phyloP scores from a whole-genome alignment of 805 yeast species.

The Hanseniaspora clermontiae region DNA sequence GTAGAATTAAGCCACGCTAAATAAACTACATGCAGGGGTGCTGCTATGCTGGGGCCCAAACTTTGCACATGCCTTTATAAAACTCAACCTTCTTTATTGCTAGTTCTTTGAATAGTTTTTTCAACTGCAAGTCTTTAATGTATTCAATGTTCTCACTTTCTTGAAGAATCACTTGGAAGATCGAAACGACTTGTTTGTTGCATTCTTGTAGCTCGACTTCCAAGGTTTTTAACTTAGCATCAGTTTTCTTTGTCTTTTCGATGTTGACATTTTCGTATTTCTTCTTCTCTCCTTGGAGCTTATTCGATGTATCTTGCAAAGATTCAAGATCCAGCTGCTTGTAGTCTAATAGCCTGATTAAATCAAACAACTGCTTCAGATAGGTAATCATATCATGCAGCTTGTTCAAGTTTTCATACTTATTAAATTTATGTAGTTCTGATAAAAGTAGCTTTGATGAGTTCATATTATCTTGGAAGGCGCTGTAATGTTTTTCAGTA shows the following conservation, averaged over 20 bases:
- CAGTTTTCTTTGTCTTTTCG: slow-evolving; percentile 4
- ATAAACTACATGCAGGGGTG: background rate
- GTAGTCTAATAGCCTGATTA: slow-evolving; percentile 10
- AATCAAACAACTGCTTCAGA: slow-evolving; percentile 11
- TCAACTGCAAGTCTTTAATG: slow-evolving; percentile 8
- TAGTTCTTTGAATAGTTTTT: slow-evolving; percentile 6
- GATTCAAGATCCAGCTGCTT: slow-evolving; percentile 12
- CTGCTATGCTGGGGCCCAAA: slow-evolving; percentile 3
- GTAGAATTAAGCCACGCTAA: no score
- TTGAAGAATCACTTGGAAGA: slow-evolving; percentile 4
- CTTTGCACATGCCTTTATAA: slow-evolving; percentile 56
- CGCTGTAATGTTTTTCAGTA: background rate
- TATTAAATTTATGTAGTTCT: slow-evolving; percentile 5
- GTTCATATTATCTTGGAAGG: slow-evolving; percentile 3
- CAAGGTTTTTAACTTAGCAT: background rate
- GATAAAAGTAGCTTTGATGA: slow-evolving; percentile 5
- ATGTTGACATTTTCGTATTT: slow-evolving; percentile 7
- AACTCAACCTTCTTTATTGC: slow-evolving; percentile 34
- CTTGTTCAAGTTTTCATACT: slow-evolving; percentile 9
- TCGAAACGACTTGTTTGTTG: slow-evolving; percentile 10
- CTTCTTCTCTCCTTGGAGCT: slow-evolving; percentile 2
- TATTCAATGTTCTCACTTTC: slow-evolving; percentile 12
- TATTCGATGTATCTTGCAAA: slow-evolving; percentile 5
- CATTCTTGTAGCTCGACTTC: slow-evolving; percentile 9
- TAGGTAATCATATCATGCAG: slow-evolving; percentile 5